Evolutionary conservation across 78 protist species (phyloP), one percentile per base, ranked within the genome.

Genomic region (Cavenderia fasciculata): DNA sequence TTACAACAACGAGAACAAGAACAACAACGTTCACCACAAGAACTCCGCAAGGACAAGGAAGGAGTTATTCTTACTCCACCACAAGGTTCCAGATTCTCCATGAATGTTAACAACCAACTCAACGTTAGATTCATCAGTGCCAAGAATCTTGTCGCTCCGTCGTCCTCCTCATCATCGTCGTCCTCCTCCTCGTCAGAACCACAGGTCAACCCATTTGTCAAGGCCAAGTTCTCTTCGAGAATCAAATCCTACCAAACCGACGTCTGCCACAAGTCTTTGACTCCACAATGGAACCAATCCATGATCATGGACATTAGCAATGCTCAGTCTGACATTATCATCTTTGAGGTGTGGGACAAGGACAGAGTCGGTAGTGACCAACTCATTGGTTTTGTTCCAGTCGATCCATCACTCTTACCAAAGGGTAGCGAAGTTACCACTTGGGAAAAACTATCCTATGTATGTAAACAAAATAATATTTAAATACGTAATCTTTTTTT

Each of bases 291-390:
- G 57, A 46, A 69, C 23, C 59, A 46, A 46, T 69, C 75, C 75
- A 69, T 2, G 16, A 27, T 27, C 49, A 66, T 71, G 4, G 78
- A 71, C 31, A 31, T 71, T 14, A 25, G 63, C 1, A 71, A 71
- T 52, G 29, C 78, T 19, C 54, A 46, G 29, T 51, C 47, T 52
- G 78, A 71, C 47, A 33, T 10, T n/a, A 52, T 76, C 0, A 18
- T 46, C 16, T 34, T 62, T 27, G 89, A 82, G 56, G 89, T 82
- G 0, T 82, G 34, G 40, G 89, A 82, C 56, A 52, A 68, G 11
- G 89, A 82, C 41, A 47, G 40, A 23, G 41, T 82, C 8, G 65
- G 68, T 31, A 41, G 59, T 21, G 77, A 82, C 43, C 78, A 82
- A 54, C 25, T 36, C 2, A 68, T 82, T 38, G 89, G 89, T 27